These are phyloP conservation scores for Vigna trinervia DNA, from an alignment of 306 rosid species.

Conservation along the genomic window DNA sequence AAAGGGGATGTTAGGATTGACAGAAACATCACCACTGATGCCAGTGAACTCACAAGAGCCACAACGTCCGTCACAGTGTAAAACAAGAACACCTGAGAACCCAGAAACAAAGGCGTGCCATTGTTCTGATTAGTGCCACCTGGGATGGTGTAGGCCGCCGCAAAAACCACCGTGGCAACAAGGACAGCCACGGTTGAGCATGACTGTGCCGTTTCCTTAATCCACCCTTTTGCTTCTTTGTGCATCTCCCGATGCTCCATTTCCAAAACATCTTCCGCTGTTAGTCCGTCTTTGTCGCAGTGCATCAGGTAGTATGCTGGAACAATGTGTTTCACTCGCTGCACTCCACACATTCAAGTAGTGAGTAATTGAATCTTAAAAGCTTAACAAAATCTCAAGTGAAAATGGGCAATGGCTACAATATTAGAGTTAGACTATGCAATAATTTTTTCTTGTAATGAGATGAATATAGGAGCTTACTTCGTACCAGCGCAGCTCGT, in stretches of 20 bases:
- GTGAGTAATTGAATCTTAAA: too few relatives aligned
- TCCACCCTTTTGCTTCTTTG: constrained; percentile 28
- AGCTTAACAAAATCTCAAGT: too few relatives aligned
- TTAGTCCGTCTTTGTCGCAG: constrained; percentile 33
- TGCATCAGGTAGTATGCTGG: constrained; percentile 36
- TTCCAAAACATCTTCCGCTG: constrained; percentile 28
- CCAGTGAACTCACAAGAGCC: constrained; percentile 32
- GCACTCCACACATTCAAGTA: not conserved
- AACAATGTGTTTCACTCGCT: constrained; percentile 40
- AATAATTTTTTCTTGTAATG: too few relatives aligned
- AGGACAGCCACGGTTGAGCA: constrained; percentile 29
- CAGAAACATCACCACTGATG: constrained; percentile 37
- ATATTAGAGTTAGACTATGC: too few relatives aligned
- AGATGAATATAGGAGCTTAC: constrained; percentile 14
- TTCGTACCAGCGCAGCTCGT: constrained; percentile 45
- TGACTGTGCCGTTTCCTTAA: constrained; percentile 37
- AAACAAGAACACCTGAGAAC: constrained; percentile 2
- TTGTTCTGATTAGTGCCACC: constrained; percentile 13
- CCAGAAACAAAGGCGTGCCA: not conserved
- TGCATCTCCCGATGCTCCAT: constrained; percentile 20
- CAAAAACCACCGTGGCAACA: constrained; percentile 29
- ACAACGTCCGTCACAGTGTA: constrained; percentile 21
- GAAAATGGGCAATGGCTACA: too few relatives aligned
- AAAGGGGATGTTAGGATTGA: constrained; percentile 35
- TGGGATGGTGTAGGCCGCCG: constrained; percentile 30